Percentiles rank a stretch among this genome's conserved stretches.
These are phyloP conservation scores for Pseudopyrenochaeta lycopersici DNA, from an alignment of 2,329 filamentous ascomycete species.

Conservation along the genomic window DNA sequence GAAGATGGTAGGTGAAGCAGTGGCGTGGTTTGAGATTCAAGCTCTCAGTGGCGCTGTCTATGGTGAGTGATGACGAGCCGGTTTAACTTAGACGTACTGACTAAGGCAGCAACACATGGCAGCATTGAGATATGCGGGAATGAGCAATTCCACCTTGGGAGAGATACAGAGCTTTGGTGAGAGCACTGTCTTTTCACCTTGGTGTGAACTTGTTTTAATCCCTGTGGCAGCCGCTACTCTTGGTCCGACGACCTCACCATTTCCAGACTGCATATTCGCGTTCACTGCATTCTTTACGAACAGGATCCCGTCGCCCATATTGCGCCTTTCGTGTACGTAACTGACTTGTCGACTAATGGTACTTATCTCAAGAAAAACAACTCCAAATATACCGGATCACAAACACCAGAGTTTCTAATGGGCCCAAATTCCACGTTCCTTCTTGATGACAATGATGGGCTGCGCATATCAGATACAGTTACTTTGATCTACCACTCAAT, in stretches of 20 bases:
- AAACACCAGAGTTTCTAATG: constrained; percentile 41
- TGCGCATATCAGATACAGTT: constrained; percentile 44
- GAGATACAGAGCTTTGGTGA: constrained; percentile 45
- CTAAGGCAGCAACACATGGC: constrained; percentile 29
- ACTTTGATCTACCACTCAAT: constrained; percentile 37
- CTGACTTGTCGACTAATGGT: constrained; percentile 57
- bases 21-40: constrained; percentile 40
- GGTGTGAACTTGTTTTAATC: constrained; percentile 24
- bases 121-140: constrained; percentile 44
- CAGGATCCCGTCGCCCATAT: constrained; percentile 45
- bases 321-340: constrained; percentile 57
- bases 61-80: constrained; percentile 21
- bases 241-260: constrained; percentile 48
- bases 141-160: constrained; percentile 48
- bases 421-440: constrained; percentile 49
- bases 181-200: constrained; percentile 9
- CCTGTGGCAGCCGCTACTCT: constrained; percentile 32
- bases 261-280: constrained; percentile 56
- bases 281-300: constrained; percentile 59
- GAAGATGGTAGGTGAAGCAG: constrained; percentile 35
- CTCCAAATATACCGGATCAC: constrained; percentile 26
- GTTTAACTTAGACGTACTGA: constrained; percentile 21
- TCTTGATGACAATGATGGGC: constrained; percentile 54
- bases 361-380: constrained; percentile 47
- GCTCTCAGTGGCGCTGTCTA: constrained; percentile 16